phyloP scores from a whole-genome alignment of 2,329 filamentous ascomycete genomes.

The Orbilia javanica region DNA sequence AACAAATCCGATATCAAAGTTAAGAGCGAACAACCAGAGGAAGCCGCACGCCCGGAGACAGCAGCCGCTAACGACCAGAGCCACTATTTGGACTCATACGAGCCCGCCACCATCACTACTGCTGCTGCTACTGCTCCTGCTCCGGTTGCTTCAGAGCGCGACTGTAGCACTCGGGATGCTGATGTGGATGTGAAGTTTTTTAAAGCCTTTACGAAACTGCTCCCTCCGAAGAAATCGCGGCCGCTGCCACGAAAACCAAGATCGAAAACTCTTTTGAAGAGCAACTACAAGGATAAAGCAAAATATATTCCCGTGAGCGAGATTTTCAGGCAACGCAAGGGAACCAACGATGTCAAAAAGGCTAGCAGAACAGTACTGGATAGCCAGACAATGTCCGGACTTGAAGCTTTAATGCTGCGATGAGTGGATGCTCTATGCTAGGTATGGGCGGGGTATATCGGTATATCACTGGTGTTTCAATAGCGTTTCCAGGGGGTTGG shows the following conservation, averaged over 20 bases:
- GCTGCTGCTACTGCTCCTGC: neutral
- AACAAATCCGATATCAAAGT: neutral
- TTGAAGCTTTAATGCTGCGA: neutral
- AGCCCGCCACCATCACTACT: too few relatives aligned
- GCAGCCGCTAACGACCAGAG: neutral
- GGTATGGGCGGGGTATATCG: too few relatives aligned
- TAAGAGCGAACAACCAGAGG: neutral
- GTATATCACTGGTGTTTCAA: neutral
- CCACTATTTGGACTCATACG: neutral
- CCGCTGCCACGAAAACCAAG: conserved; percentile 20
- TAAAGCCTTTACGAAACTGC: neutral
- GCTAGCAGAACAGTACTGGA: neutral
- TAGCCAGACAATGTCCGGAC: neutral
- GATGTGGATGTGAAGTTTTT: neutral
- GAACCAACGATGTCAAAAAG: neutral
- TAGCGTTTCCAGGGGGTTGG: neutral
- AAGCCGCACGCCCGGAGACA: neutral
- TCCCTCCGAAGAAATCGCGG: conserved; percentile 4
- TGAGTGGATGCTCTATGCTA: too few relatives aligned
- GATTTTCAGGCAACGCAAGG: conserved; percentile 44
- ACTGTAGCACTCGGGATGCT: neutral
- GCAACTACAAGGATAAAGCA: conserved; percentile 1
- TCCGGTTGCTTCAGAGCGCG: neutral
- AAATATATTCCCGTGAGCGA: conserved; percentile 16
- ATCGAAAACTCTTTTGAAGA: conserved; percentile 9